These are phyloP conservation scores for Leccinum fibrillosum DNA, from an alignment of 768 basidiomycete species.

Conservation along the genomic window DNA sequence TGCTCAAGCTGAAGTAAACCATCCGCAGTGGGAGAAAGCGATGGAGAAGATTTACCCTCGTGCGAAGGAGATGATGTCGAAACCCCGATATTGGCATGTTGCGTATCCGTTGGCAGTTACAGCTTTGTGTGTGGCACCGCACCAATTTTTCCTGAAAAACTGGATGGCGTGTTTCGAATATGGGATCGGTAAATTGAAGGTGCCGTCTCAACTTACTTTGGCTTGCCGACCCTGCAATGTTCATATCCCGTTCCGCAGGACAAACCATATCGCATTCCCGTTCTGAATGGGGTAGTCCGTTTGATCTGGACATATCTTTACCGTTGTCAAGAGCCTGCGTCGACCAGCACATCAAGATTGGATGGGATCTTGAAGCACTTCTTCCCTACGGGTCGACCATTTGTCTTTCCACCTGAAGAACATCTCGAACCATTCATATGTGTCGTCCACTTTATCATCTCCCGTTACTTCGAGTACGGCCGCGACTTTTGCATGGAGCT, in stretches of 20 bases:
- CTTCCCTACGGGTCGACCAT: conserved; percentile 68
- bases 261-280: conserved; percentile 60
- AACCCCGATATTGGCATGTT: conserved; percentile 85
- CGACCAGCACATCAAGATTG: conserved; percentile 76
- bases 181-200: conserved; percentile 78
- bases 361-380: conserved; percentile 73
- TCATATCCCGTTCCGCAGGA: conserved; percentile 50
- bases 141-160: conserved; percentile 78
- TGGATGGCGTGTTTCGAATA: conserved; percentile 76
- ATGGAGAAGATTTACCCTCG: conserved; percentile 81
- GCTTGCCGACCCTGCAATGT: conserved; percentile 1
- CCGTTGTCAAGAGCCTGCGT: conserved; percentile 81
- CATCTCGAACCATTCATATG: conserved; percentile 73
- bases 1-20: conserved; percentile 93
- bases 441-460: conserved; percentile 78
- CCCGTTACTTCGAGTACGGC: conserved; percentile 82
- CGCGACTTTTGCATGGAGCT: conserved; percentile 78
- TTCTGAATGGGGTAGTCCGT: conserved; percentile 80
- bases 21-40: conserved; percentile 92
- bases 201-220: conserved; percentile 26
- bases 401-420: conserved; percentile 67
- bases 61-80: conserved; percentile 79
- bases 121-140: conserved; percentile 82
- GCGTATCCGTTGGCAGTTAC: conserved; percentile 85
- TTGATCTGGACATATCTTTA: conserved; percentile 95